phyloP scores from a whole-genome alignment of 805 yeast genomes.

The Wickerhamomyces mucosus region DNA sequence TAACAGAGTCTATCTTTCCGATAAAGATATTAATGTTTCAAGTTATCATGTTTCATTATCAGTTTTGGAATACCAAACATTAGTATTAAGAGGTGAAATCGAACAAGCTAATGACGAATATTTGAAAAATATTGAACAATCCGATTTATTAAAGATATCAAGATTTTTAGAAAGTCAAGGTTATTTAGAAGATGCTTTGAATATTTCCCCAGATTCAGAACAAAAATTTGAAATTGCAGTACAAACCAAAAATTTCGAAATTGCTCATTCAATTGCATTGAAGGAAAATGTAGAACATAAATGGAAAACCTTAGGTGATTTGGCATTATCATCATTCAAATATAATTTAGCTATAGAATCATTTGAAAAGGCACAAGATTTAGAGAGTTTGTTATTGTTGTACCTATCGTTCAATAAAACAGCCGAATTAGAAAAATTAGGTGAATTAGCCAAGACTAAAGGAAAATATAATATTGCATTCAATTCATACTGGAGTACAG shows the following conservation, averaged over 20 bases:
- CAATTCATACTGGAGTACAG: conserved; percentile 82
- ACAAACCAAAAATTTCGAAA: conserved; percentile 55
- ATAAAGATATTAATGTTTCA: conserved; percentile 76
- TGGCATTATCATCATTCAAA: conserved; percentile 71
- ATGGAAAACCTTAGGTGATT: conserved; percentile 91
- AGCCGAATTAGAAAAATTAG: conserved; percentile 51
- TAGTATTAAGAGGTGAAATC: conserved; percentile 88
- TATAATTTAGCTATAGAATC: conserved; percentile 72
- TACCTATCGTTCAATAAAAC: conserved; percentile 74
- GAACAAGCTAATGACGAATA: conserved; percentile 63
- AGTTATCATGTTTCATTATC: conserved; percentile 76
- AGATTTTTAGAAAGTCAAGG: conserved; percentile 94
- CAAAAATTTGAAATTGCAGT: conserved; percentile 88
- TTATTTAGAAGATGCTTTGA: conserved; percentile 69
- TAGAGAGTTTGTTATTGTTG: conserved; percentile 71
- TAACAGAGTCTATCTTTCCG: conserved; percentile 81
- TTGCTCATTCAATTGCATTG: conserved; percentile 62
- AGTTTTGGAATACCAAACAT: conserved; percentile 91
- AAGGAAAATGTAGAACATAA: conserved; percentile 50
- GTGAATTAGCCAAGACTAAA: conserved; percentile 51
- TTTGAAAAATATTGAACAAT: conserved; percentile 51
- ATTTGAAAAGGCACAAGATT: conserved; percentile 70
- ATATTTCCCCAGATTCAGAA: conserved; percentile 78
- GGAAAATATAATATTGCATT: conserved; percentile 89
- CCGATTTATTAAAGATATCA: conserved; percentile 69